Percentiles rank a stretch among this genome's conserved stretches.
These are phyloP conservation scores for Amanita rimosa DNA, from an alignment of 768 basidiomycete species.

Conservation along the genomic window DNA sequence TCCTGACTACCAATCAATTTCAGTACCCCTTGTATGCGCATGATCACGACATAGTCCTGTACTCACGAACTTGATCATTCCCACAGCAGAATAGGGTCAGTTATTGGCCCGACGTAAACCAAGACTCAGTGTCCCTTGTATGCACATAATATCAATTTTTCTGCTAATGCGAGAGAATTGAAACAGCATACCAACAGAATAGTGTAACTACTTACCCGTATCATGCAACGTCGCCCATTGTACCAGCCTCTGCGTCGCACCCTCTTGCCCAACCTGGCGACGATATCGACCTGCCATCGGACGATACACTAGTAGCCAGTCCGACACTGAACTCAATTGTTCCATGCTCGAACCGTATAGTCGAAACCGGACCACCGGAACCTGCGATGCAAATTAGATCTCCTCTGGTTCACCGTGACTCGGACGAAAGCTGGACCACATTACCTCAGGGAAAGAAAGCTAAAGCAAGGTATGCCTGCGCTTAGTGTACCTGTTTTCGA, in stretches of 20 bases:
- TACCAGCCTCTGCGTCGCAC: neutral
- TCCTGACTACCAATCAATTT: neutral
- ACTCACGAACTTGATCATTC: neutral
- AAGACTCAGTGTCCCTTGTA: neutral
- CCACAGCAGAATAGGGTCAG: neutral
- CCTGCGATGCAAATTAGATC: neutral
- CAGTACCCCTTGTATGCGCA: neutral
- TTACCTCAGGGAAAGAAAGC: slow-evolving; percentile 3
- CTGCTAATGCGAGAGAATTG: neutral
- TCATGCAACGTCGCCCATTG: neutral
- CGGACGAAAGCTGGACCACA: slow-evolving; percentile 6
- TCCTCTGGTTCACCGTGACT: neutral
- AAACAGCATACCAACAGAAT: neutral
- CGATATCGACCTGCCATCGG: slow-evolving; percentile 2
- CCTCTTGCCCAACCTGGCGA: neutral
- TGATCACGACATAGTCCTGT: neutral
- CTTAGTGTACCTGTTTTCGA: neutral
- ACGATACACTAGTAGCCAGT: slow-evolving; percentile 7
- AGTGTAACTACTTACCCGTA: neutral
- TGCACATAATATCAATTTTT: neutral
- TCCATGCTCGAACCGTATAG: neutral
- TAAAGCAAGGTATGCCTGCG: neutral
- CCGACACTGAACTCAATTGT: neutral
- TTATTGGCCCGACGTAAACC: neutral
- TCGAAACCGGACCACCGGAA: neutral